Percentiles rank a stretch among this genome's conserved stretches.
Conservation (phyloP, 192 early-diverging fungal genomes). For the Coemansia sp. region DNA sequence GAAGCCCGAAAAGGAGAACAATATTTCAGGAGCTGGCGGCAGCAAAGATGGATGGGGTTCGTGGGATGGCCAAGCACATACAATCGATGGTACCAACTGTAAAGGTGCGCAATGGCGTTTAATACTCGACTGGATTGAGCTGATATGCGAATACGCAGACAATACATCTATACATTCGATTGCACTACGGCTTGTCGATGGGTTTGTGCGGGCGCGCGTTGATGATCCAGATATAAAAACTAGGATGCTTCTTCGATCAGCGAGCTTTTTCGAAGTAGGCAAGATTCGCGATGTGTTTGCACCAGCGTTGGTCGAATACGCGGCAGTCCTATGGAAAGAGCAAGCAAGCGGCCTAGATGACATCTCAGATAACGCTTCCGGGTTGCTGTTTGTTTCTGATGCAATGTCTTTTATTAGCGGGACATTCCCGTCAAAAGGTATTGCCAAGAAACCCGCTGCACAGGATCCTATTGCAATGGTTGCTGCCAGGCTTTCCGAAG, state of each 20-base stretch:
- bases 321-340: slow-evolving; percentile 7
- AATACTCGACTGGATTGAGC: slow-evolving; percentile 40
- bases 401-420: background rate
- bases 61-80: slow-evolving; percentile 49
- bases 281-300: slow-evolving; percentile 23
- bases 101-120: slow-evolving; percentile 38
- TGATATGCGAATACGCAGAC: slow-evolving; percentile 40
- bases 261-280: slow-evolving; percentile 32
- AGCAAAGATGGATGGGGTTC: slow-evolving; percentile 15
- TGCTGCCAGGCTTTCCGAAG: background rate
- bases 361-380: background rate
- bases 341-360: background rate
- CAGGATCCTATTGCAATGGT: background rate
- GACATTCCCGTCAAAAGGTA: background rate
- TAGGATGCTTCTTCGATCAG: slow-evolving; percentile 25
- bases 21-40: background rate
- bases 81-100: slow-evolving; percentile 23
- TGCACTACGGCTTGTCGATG: slow-evolving; percentile 21
- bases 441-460: background rate
- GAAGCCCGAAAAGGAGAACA: background rate
- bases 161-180: slow-evolving; percentile 12
- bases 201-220: slow-evolving; percentile 5
- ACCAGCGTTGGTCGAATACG: slow-evolving; percentile 17
- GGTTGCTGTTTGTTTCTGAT: background rate
- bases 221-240: background rate